phyloP scores from a whole-genome alignment of 202 grass and related monocot species.

The Eragrostis tef region DNA sequence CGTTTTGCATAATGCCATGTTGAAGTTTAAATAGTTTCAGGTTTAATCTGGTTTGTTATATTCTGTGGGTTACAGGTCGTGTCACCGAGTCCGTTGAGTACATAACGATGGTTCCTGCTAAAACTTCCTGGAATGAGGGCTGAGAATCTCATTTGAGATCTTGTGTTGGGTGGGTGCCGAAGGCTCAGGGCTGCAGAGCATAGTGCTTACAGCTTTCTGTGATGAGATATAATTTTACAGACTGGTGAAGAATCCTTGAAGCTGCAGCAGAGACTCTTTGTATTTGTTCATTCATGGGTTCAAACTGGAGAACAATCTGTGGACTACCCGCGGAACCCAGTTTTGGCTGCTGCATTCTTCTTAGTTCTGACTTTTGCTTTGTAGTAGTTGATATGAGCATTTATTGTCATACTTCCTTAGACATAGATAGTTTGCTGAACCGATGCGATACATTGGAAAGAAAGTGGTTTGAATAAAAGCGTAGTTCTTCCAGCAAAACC shows the following conservation, averaged over 20 bases:
- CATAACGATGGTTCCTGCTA: slow-evolving; percentile 5
- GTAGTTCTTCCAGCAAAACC: not conserved
- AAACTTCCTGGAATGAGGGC: not conserved
- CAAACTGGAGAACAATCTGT: not conserved
- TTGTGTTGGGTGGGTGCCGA: not conserved
- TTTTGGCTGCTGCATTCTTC: not conserved
- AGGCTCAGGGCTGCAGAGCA: not conserved
- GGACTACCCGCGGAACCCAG: not conserved
- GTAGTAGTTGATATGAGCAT: not conserved
- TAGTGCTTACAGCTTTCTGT: not conserved
- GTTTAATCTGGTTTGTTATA: not conserved
- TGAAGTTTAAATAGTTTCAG: not conserved
- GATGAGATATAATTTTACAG: not conserved
- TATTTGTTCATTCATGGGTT: not conserved
- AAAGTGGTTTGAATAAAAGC: not conserved
- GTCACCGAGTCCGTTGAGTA: not conserved
- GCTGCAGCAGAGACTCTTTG: not conserved
- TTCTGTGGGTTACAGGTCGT: slow-evolving; percentile 22
- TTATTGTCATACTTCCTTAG: not conserved
- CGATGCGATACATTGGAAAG: not conserved
- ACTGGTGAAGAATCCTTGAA: not conserved
- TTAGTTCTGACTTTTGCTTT: not conserved
- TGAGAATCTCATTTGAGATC: too few species aligned
- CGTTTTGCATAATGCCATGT: not conserved
- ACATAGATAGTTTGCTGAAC: not conserved